Percentiles rank a stretch among this genome's conserved stretches.
phyloP scores from a whole-genome alignment of 805 yeast species.

The Teunomyces gatunensis region DNA sequence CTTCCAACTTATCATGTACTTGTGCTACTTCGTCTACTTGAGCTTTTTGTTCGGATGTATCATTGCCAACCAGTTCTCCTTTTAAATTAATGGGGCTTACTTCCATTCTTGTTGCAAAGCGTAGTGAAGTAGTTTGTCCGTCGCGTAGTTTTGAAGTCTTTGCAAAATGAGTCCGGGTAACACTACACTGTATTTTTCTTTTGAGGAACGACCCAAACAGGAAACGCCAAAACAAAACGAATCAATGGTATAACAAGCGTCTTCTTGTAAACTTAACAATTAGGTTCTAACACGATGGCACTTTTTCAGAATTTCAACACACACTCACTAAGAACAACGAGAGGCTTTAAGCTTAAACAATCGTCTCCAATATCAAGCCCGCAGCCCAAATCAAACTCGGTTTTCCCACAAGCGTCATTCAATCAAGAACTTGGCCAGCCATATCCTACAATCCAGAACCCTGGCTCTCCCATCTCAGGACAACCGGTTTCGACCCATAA shows the following conservation, averaged over 20 bases:
- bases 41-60: background rate
- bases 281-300: slow-evolving; percentile 22
- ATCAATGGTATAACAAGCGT: background rate
- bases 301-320: slow-evolving; percentile 45
- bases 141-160: background rate
- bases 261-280: background rate
- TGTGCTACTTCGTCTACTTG: background rate
- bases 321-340: slow-evolving; percentile 39
- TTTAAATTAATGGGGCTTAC: slow-evolving; percentile 2
- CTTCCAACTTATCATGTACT: background rate
- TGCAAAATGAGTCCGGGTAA: background rate
- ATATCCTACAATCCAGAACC: slow-evolving; percentile 29
- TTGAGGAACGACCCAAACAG: slow-evolving; percentile 1
- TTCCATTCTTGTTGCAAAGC: slow-evolving; percentile 1
- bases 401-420: slow-evolving; percentile 28
- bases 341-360: slow-evolving; percentile 43
- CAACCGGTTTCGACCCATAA: slow-evolving; percentile 53
- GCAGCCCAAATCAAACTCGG: slow-evolving; percentile 33
- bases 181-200: background rate
- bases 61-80: background rate
- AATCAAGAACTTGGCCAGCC: slow-evolving; percentile 16
- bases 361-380: slow-evolving; percentile 40
- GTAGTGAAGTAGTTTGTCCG: background rate
- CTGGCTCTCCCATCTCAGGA: slow-evolving; percentile 10
- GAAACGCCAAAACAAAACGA: slow-evolving; percentile 3